Percentiles rank a stretch among this genome's conserved stretches.
Evolutionary conservation across 2,329 filamentous ascomycete genomes (phyloP).

Genomic region (Chaetothyriales sp.): DNA sequence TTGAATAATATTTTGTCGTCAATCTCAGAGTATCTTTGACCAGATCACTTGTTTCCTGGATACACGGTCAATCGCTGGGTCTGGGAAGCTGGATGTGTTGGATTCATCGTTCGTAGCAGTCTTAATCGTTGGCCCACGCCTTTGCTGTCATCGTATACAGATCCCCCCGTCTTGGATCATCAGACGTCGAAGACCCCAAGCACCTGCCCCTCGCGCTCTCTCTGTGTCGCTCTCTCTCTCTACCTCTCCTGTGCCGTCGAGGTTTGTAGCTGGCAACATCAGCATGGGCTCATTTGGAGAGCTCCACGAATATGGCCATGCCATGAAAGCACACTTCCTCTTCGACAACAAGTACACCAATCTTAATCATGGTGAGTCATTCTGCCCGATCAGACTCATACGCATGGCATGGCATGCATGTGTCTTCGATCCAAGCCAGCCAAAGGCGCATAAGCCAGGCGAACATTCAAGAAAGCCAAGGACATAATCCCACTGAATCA

Average conservation of each 20-base stretch:
- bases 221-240: too few relatives aligned
- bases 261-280: neutral
- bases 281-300: conserved; percentile 15
- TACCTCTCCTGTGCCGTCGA: too few relatives aligned
- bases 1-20: neutral
- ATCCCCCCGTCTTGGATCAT: neutral
- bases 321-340: conserved; percentile 50
- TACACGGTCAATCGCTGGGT: neutral
- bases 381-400: neutral
- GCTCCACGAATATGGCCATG: conserved; percentile 34
- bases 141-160: neutral
- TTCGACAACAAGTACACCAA: conserved; percentile 54
- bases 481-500: neutral
- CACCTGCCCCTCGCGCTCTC: too few relatives aligned
- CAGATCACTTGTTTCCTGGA: neutral
- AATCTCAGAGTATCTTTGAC: neutral
- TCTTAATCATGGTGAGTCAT: conserved; percentile 56
- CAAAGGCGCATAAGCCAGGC: conserved; percentile 2
- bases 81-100: neutral
- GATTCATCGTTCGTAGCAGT: neutral
- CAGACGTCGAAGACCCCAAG: neutral
- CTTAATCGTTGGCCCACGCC: neutral
- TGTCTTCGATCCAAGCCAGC: neutral
- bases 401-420: neutral
- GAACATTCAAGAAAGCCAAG: conserved; percentile 24